Base-by-base conservation (phyloP, 2,329 filamentous ascomycete genomes). In the Didymella segeticola region DNA sequence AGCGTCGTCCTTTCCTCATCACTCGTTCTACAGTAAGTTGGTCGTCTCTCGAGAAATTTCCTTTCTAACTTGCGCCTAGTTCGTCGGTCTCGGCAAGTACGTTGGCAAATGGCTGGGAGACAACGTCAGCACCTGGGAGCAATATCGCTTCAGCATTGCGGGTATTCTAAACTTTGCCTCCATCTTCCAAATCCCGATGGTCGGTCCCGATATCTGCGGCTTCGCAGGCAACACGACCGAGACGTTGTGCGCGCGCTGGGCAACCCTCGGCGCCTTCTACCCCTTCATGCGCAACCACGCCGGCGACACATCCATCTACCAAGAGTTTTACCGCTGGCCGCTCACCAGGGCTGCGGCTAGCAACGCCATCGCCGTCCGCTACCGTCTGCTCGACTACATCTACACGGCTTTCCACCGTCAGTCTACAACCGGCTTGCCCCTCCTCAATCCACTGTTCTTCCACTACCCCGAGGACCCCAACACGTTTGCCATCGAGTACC, bases 231-330 rank as follows among this genome's bases (percentile, higher is more conserved):
- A 88, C 65, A 87, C 87, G 0, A 89, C 82, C 4, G 86, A 89
- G 68, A 79, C 84, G 25, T 82, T 91, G 1, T 91, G 89, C 69
- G 83, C 88, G 5, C 85, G 89, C 29, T 92, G 89, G 89, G 83
- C 87, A 1, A 83, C 82, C 23, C 80, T 91, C 0, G 88, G 87
- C n/a, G 88, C 88, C 8, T 91, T 91, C 76, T 80, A 82, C 25
- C 86, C 88, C 0, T 91, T 92, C 77, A 91, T 86, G 78, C 85
- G 89, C 43, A 87, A 91, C 68, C 89, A 92, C 76, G 87, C 87
- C 56, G 78, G 63, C 27, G 74, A 81, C 41, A 71, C 75, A n/a
- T 73, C 71, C 1, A 79, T 83, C n/a, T 68, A 68, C 3, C 89
- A 91, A 68, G 89, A 91, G 68, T 88, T 89, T 69, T 72, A 70